Percentiles rank a stretch among this genome's conserved stretches.
Conservation (phyloP, 768 basidiomycete species). For the Lyophyllum semitale region DNA sequence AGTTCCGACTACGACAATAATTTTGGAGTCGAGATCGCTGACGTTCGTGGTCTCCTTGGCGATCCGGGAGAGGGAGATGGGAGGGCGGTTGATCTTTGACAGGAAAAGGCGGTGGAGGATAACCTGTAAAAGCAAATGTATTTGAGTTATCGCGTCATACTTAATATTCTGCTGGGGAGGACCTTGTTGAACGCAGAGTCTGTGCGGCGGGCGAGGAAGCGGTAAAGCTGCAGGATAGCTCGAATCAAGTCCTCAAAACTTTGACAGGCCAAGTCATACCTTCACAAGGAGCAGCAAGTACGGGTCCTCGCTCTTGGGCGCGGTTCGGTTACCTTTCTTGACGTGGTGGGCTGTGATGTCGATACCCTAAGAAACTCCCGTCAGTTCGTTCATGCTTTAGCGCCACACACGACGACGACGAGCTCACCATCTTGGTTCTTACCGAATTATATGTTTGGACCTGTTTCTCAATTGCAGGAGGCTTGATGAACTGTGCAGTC, state of each 20-base stretch:
- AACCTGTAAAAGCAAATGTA: slow-evolving; percentile 46
- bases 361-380: slow-evolving; percentile 71
- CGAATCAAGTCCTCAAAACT: slow-evolving; percentile 9
- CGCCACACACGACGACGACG: slow-evolving; percentile 39
- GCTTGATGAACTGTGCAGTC: slow-evolving; percentile 74
- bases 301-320: slow-evolving; percentile 98
- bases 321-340: slow-evolving; percentile 93
- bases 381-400: slow-evolving; percentile 14
- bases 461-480: slow-evolving; percentile 43
- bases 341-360: slow-evolving; percentile 97
- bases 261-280: slow-evolving; percentile 46
- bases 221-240: slow-evolving; percentile 74
- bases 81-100: slow-evolving; percentile 96
- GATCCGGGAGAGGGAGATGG: slow-evolving; percentile 92
- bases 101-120: slow-evolving; percentile 96
- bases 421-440: slow-evolving; percentile 84
- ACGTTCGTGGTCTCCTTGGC: slow-evolving; percentile 75
- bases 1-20: slow-evolving; percentile 87
- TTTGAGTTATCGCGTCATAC: slow-evolving; percentile 20
- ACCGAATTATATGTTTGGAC: slow-evolving; percentile 54
- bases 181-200: slow-evolving; percentile 97
- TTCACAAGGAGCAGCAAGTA: slow-evolving; percentile 98
- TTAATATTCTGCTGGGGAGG: background rate
- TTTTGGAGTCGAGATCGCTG: slow-evolving; percentile 72
- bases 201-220: slow-evolving; percentile 97